phyloP scores from a whole-genome alignment of 345 rosid genomes.

The Gossypium longicalyx region DNA sequence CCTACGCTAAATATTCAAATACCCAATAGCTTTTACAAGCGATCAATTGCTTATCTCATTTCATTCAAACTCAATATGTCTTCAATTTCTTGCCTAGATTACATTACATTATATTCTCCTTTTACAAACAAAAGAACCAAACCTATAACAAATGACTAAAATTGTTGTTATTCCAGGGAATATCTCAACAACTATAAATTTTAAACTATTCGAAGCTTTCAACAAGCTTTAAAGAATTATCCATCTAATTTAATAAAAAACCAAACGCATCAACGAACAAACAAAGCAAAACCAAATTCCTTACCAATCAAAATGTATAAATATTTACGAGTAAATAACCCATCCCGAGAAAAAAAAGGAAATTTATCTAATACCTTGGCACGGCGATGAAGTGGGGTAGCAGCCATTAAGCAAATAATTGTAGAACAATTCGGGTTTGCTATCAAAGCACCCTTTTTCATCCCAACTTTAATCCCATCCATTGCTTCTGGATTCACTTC shows the following conservation, averaged over 20 bases:
- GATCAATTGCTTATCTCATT: not conserved
- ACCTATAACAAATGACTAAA: not conserved
- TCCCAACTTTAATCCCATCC: constrained; percentile 62
- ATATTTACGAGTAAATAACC: not conserved
- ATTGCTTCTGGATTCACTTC: constrained; percentile 96
- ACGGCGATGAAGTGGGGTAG: constrained; percentile 82
- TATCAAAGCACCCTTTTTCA: constrained; percentile 77
- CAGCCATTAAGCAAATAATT: constrained; percentile 96
- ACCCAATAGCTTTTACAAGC: constrained; percentile 4
- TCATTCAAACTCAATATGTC: not conserved
- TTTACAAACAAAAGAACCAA: not conserved
- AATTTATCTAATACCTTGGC: constrained; percentile 51
- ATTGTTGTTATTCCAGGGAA: not conserved
- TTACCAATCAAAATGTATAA: not conserved
- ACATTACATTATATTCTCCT: not conserved
- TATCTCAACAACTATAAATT: not conserved
- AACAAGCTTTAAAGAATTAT: not conserved
- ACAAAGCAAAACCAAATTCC: not conserved
- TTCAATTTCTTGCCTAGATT: not conserved
- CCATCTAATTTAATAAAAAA: not conserved
- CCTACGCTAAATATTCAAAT: not conserved
- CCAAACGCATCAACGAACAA: not conserved
- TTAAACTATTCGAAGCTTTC: not conserved
- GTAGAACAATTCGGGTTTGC: constrained; percentile 98
- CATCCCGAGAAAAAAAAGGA: not conserved